Evolutionary conservation across 257 asterid genomes (phyloP).

Genomic region (Capsicum baccatum): DNA sequence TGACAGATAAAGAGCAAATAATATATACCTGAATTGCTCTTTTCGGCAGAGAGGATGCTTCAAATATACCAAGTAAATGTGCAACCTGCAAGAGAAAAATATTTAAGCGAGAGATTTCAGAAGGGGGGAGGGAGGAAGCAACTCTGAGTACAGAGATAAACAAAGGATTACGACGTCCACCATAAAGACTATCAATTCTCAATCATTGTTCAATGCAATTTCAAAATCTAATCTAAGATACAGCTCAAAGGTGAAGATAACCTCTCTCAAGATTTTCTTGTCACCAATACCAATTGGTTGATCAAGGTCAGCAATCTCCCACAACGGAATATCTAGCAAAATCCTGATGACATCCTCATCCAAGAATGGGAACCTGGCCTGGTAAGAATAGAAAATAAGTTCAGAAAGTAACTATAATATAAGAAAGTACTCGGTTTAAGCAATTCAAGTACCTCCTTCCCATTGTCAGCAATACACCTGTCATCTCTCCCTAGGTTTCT

Average conservation of each 20-base stretch:
- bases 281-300: constrained; percentile 92
- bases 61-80: constrained; percentile 72
- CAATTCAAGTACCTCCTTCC: constrained; percentile 71
- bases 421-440: constrained; percentile 11
- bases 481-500: constrained; percentile 98
- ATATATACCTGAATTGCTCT: constrained; percentile 89
- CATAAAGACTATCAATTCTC: background rate
- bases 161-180: background rate
- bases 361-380: constrained; percentile 96
- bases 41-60: constrained; percentile 83
- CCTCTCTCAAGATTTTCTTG: constrained; percentile 91
- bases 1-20: background rate
- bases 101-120: background rate
- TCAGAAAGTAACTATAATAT: background rate
- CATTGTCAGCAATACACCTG: constrained; percentile 87
- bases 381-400: constrained; percentile 25
- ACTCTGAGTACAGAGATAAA: background rate
- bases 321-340: constrained; percentile 81
- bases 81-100: constrained; percentile 62
- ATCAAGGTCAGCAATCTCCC: constrained; percentile 92
- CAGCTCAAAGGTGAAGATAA: constrained; percentile 24
- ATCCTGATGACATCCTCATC: constrained; percentile 88
- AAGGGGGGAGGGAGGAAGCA: background rate
- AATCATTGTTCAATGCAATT: background rate
- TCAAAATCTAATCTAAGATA: background rate